Evolutionary conservation across 2,329 filamentous ascomycete species (phyloP).

Genomic region (Colletotrichum filicis): DNA sequence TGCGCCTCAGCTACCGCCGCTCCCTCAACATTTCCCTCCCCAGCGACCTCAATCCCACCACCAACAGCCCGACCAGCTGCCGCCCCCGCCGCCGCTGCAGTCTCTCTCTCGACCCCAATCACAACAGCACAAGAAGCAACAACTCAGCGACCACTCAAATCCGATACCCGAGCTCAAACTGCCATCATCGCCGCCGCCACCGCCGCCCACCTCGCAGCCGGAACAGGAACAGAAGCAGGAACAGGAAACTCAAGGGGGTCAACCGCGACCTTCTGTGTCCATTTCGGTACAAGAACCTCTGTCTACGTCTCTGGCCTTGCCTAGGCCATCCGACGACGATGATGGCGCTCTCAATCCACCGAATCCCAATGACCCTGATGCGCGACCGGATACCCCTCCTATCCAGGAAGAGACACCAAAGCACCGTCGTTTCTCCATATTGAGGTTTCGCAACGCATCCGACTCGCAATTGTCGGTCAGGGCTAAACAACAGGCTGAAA

Average conservation of each 20-base stretch:
- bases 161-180: background rate
- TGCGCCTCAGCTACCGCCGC: conserved; percentile 41
- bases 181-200: background rate
- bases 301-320: conserved; percentile 13
- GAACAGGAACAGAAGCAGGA: background rate
- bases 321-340: conserved; percentile 13
- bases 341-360: conserved; percentile 19
- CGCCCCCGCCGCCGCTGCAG: background rate
- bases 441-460: conserved; percentile 91
- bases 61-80: background rate
- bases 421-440: conserved; percentile 73
- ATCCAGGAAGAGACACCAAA: conserved; percentile 66
- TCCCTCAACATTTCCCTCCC: conserved; percentile 34
- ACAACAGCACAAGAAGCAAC: conserved; percentile 18
- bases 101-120: conserved; percentile 3
- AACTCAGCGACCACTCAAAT: conserved; percentile 3
- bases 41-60: conserved; percentile 19
- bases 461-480: conserved; percentile 86
- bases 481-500: conserved; percentile 75
- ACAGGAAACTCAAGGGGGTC: background rate
- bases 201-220: background rate
- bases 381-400: conserved; percentile 59
- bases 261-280: conserved; percentile 16
- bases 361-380: conserved; percentile 37
- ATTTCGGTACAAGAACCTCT: conserved; percentile 4